Percentiles rank a stretch among this genome's conserved stretches.
These are phyloP conservation scores for Neobulgaria alba DNA, from an alignment of 2,329 filamentous ascomycete species.

Conservation along the genomic window DNA sequence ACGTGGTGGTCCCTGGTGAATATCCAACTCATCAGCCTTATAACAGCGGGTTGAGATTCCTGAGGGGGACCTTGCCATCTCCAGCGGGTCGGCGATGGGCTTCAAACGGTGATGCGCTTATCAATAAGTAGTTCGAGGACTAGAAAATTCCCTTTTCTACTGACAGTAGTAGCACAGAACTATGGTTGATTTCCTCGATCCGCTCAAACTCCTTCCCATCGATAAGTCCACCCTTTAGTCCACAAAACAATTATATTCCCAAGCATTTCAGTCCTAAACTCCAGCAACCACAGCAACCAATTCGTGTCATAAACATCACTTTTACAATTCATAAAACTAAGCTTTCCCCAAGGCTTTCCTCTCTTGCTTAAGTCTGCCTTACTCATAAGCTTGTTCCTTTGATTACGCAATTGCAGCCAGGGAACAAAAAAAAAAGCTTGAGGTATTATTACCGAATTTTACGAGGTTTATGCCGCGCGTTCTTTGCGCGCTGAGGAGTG, in stretches of 20 bases:
- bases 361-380: not conserved
- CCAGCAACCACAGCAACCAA: too few relatives aligned
- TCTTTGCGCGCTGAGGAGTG: too few relatives aligned
- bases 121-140: too few relatives aligned
- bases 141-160: too few relatives aligned
- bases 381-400: not conserved
- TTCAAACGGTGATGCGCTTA: not conserved
- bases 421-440: too few relatives aligned
- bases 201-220: not conserved
- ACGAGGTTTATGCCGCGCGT: not conserved
- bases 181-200: too few relatives aligned
- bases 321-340: not conserved
- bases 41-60: not conserved
- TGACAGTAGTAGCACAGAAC: too few relatives aligned
- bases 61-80: not conserved
- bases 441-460: not conserved
- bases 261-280: not conserved
- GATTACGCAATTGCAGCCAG: not conserved
- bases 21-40: not conserved
- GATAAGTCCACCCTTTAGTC: not conserved
- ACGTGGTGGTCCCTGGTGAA: not conserved
- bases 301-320: not conserved
- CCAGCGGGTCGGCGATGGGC: not conserved
- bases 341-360: not conserved
- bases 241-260: not conserved